Evolutionary conservation across 2,329 filamentous ascomycete genomes (phyloP).

Genomic region (Aspergillus sp.): DNA sequence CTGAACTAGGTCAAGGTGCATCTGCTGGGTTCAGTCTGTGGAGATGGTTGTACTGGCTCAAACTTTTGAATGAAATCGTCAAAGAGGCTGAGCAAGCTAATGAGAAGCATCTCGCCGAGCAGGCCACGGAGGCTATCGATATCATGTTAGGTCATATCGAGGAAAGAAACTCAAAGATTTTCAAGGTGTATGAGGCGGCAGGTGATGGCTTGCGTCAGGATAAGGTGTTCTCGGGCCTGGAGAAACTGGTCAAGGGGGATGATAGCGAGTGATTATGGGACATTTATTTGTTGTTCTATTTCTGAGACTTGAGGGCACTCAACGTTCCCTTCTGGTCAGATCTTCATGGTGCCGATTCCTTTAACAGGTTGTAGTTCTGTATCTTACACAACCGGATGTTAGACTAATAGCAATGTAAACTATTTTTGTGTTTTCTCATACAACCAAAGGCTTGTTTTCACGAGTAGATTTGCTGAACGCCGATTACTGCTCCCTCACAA

Average conservation of each 20-base stretch:
- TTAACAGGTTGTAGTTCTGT: too few relatives aligned
- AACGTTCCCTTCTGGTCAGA: too few relatives aligned
- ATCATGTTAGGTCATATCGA: conserved; percentile 11
- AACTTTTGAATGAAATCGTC: conserved; percentile 16
- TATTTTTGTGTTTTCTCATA: too few relatives aligned
- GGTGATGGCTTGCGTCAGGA: conserved; percentile 7
- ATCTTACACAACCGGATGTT: too few relatives aligned
- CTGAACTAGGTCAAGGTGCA: conserved; percentile 16
- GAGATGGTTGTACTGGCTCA: conserved; percentile 23
- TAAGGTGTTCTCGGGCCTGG: conserved; percentile 8
- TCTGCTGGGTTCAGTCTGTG: conserved; percentile 16
- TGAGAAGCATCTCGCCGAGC: conserved; percentile 15
- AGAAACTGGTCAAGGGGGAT: background rate
- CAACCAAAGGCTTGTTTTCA: too few relatives aligned
- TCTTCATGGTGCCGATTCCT: too few relatives aligned
- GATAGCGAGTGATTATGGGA: too few relatives aligned
- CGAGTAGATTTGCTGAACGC: too few relatives aligned
- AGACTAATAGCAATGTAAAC: too few relatives aligned
- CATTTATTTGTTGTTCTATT: too few relatives aligned
- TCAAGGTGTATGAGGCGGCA: conserved; percentile 3
- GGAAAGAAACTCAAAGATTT: conserved; percentile 9
- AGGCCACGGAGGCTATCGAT: conserved; percentile 13
- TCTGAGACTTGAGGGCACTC: too few relatives aligned
- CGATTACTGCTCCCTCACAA: too few relatives aligned
- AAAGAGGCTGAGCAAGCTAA: conserved; percentile 12